Evolutionary conservation across 2,329 filamentous ascomycete genomes (phyloP).

Genomic region (Epichloe gansuensis): DNA sequence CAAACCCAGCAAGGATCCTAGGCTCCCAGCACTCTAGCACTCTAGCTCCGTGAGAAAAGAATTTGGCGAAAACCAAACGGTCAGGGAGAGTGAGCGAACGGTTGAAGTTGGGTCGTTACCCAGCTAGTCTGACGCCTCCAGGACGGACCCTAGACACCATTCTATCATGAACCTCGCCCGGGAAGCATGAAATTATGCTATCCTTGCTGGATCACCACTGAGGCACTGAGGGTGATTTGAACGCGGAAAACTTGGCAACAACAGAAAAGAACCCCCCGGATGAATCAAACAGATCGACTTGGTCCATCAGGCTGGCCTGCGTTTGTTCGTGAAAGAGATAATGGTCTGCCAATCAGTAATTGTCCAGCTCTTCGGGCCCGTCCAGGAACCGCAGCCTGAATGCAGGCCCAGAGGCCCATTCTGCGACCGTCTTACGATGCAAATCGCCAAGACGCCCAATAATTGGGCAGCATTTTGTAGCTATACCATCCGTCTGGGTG

Average conservation of each 20-base stretch:
- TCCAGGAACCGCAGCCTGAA: slow-evolving; percentile 7
- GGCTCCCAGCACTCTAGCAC: too few relatives aligned
- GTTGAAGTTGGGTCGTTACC: not conserved
- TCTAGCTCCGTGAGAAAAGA: not conserved
- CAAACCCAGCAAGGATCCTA: not conserved
- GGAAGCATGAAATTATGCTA: not conserved
- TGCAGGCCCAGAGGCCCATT: slow-evolving; percentile 3
- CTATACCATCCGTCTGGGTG: slow-evolving; percentile 1
- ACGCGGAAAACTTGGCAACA: not conserved
- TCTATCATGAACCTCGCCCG: not conserved
- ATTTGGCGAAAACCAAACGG: not conserved
- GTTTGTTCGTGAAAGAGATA: not conserved
- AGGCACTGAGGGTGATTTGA: not conserved
- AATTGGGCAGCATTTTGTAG: slow-evolving; percentile 5
- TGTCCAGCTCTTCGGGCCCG: not conserved
- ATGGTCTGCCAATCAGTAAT: not conserved
- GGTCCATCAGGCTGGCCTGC: not conserved
- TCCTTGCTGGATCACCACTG: not conserved
- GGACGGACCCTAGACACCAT: too few relatives aligned
- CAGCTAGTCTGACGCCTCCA: not conserved
- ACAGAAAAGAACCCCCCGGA: not conserved
- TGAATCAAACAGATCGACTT: not conserved
- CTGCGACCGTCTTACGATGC: slow-evolving; percentile 5
- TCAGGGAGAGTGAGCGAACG: not conserved
- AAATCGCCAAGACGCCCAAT: slow-evolving; percentile 5